These are phyloP conservation scores for Xerocomellus chrysenteron DNA, from an alignment of 768 basidiomycete genomes.

Conservation along the genomic window DNA sequence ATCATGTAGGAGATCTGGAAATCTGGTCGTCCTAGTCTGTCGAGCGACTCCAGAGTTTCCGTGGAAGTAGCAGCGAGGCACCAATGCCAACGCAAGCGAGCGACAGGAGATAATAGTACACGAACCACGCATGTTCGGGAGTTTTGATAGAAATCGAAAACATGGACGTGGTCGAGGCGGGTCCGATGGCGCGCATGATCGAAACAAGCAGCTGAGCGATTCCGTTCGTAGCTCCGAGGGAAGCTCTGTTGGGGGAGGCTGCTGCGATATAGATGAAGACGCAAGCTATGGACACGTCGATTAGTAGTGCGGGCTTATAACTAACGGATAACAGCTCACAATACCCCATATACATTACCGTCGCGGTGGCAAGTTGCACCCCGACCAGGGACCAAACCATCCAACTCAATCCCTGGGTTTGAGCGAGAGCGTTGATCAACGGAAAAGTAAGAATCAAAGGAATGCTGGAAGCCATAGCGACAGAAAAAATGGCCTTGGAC, in stretches of 20 bases:
- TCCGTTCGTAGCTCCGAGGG: slow-evolving; percentile 74
- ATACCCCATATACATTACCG: slow-evolving; percentile 53
- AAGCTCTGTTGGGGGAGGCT: slow-evolving; percentile 62
- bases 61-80: slow-evolving; percentile 27
- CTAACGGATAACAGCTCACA: slow-evolving; percentile 40
- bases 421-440: slow-evolving; percentile 55
- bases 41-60: slow-evolving; percentile 22
- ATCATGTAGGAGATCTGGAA: neutral
- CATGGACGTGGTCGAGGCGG: slow-evolving; percentile 57
- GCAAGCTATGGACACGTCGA: slow-evolving; percentile 43
- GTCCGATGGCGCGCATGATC: slow-evolving; percentile 48
- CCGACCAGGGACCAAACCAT: slow-evolving; percentile 52
- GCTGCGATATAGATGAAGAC: slow-evolving; percentile 70
- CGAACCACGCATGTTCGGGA: slow-evolving; percentile 26
- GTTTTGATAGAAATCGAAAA: slow-evolving; percentile 64
- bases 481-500: slow-evolving; percentile 57
- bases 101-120: slow-evolving; percentile 24
- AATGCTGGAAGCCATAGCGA: slow-evolving; percentile 48
- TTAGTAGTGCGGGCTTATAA: neutral
- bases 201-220: slow-evolving; percentile 47
- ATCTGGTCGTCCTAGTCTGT: neutral
- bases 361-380: slow-evolving; percentile 46
- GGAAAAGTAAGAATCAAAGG: slow-evolving; percentile 62
- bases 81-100: slow-evolving; percentile 18
- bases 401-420: slow-evolving; percentile 43